A percentile compares a stretch with the other conserved stretches of the same genome.
These are phyloP conservation scores for Sutorius eximius DNA, from an alignment of 1,284 basidiomycete genomes.

Conservation along the genomic window DNA sequence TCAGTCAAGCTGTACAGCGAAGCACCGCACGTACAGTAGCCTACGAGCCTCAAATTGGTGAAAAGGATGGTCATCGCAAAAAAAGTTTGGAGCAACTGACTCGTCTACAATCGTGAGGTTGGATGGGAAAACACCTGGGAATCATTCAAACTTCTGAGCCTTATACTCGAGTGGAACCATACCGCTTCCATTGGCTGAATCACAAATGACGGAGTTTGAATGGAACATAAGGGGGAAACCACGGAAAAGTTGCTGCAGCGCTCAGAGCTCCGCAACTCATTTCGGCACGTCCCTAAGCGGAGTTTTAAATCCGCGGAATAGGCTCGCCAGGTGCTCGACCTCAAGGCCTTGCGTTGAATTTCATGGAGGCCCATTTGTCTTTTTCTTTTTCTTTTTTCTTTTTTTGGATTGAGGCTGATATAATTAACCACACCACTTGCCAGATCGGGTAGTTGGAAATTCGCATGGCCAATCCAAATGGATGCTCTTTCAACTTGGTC, in stretches of 20 bases:
- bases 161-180: conserved; percentile 14
- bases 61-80: conserved; percentile 56
- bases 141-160: conserved; percentile 9
- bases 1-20: neutral
- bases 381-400: neutral
- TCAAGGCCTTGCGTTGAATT: no score
- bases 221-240: neutral
- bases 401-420: neutral
- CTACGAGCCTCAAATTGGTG: conserved; percentile 49
- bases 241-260: neutral
- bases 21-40: conserved; percentile 43
- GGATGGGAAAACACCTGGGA: conserved; percentile 19
- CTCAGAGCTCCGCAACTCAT: neutral
- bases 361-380: neutral
- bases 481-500: neutral
- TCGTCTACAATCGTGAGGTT: conserved; percentile 28
- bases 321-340: no score
- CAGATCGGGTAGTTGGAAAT: neutral
- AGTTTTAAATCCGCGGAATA: neutral
- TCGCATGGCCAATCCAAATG: no score
- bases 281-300: neutral
- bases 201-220: conserved; percentile 18
- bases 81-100: conserved; percentile 11
- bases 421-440: neutral
- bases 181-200: neutral